These are phyloP conservation scores for Golubevia pallescens DNA, from an alignment of 1,284 basidiomycete genomes.

Conservation along the genomic window DNA sequence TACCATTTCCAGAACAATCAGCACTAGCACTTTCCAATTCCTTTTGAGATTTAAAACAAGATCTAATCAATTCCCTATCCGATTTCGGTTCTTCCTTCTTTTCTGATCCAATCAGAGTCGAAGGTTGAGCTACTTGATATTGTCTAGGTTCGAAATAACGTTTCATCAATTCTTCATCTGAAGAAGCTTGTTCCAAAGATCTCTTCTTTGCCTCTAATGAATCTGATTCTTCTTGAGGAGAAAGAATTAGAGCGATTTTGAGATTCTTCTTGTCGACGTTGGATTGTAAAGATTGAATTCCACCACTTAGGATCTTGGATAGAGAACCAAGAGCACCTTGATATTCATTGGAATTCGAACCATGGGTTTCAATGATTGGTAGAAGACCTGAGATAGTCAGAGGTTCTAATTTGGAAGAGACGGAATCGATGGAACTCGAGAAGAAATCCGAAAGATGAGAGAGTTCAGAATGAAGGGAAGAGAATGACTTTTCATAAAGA, in stretches of 20 bases:
- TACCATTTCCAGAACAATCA: too few species aligned
- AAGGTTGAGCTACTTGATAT: not conserved
- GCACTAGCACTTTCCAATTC: not conserved
- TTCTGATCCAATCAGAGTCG: not conserved
- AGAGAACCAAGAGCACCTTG: not conserved
- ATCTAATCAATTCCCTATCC: not conserved
- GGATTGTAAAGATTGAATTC: not conserved
- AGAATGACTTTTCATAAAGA: not conserved
- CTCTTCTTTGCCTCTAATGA: not conserved
- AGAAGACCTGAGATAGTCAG: not conserved
- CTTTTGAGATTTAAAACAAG: not conserved
- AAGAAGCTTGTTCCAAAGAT: not conserved
- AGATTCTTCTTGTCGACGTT: not conserved
- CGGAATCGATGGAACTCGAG: not conserved
- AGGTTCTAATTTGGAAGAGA: too few species aligned
- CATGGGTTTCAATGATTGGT: not conserved
- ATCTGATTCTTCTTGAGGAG: not conserved
- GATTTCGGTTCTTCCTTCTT: not conserved
- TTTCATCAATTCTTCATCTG: not conserved
- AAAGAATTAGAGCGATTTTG: not conserved
- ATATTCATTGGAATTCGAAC: not conserved
- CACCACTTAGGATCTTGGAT: not conserved
- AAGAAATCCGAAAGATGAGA: not conserved
- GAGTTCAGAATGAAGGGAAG: not conserved
- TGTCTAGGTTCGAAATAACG: not conserved